A percentile compares a stretch with the other conserved stretches of the same genome.
Evolutionary conservation across 192 early-diverging fungal species (phyloP).

Genomic region (Backusella psychrophila): DNA sequence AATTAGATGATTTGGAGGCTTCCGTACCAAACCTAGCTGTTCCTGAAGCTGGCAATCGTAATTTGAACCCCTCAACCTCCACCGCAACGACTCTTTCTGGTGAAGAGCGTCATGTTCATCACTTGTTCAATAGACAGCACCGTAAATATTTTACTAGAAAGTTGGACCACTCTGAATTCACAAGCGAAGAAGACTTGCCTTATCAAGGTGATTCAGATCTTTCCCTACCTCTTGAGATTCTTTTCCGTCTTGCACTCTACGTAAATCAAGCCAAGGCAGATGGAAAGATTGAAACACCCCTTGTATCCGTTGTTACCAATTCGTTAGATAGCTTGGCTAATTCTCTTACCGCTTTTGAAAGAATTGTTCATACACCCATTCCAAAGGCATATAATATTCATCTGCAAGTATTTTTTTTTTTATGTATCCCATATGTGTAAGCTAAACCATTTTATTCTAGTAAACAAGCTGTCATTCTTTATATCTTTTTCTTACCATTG

Average conservation of each 20-base stretch:
- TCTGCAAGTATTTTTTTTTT: constrained; percentile 40
- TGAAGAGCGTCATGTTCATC: neutral
- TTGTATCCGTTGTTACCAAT: constrained; percentile 34
- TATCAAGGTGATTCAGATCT: constrained; percentile 48
- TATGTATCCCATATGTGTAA: neutral
- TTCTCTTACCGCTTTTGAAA: constrained; percentile 61
- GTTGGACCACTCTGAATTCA: constrained; percentile 17
- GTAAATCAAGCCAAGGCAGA: constrained; percentile 38
- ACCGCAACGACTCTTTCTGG: neutral
- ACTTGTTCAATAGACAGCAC: neutral
- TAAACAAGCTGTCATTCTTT: constrained; percentile 63
- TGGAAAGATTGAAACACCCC: constrained; percentile 35
- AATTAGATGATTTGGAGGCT: neutral
- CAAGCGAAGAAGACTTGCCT: constrained; percentile 26
- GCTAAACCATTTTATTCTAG: constrained; percentile 17
- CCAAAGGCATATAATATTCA: constrained; percentile 70
- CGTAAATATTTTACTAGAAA: neutral
- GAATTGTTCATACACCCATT: constrained; percentile 68
- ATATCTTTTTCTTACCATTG: constrained; percentile 62
- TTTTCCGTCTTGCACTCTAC: constrained; percentile 43
- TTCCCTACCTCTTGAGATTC: constrained; percentile 51
- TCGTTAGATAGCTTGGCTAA: constrained; percentile 55
- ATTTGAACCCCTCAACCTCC: neutral
- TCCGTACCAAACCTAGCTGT: neutral
- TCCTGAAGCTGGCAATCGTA: neutral